Evolutionary conservation across 768 basidiomycete species (phyloP).

Genomic region (Lyophyllum semitale): DNA sequence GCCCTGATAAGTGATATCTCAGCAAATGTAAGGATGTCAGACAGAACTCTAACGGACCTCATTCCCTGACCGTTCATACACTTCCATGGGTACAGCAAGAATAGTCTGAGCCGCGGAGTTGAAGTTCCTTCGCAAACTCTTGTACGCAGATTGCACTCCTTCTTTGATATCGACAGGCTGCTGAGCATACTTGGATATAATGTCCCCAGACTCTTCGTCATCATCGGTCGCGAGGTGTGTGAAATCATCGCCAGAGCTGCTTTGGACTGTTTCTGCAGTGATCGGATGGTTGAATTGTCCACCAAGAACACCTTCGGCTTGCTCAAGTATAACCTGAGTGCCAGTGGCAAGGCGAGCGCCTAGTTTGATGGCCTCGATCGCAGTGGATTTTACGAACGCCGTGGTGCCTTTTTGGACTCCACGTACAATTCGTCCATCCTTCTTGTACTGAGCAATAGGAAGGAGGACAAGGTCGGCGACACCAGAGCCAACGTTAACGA

Average conservation of each 20-base stretch:
- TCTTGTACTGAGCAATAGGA: slow-evolving; percentile 96
- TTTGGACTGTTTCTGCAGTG: slow-evolving; percentile 66
- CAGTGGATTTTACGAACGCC: slow-evolving; percentile 91
- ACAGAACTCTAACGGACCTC: slow-evolving; percentile 57
- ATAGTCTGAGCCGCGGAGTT: slow-evolving; percentile 97
- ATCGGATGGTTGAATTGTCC: slow-evolving; percentile 69
- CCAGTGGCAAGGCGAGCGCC: slow-evolving; percentile 94
- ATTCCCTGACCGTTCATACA: slow-evolving; percentile 90
- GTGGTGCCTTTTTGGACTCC: slow-evolving; percentile 94
- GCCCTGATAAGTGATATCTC: slow-evolving; percentile 53
- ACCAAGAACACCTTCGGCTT: slow-evolving; percentile 89
- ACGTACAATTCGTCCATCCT: slow-evolving; percentile 89
- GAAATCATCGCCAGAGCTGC: slow-evolving; percentile 38
- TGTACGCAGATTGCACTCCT: slow-evolving; percentile 91
- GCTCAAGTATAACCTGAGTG: slow-evolving; percentile 96
- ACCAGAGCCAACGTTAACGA: slow-evolving; percentile 97
- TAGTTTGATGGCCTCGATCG: slow-evolving; percentile 92
- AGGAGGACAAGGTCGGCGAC: slow-evolving; percentile 94
- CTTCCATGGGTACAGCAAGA: slow-evolving; percentile 98
- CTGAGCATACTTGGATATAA: slow-evolving; percentile 89
- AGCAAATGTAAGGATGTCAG: not conserved
- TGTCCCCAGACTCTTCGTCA: slow-evolving; percentile 53
- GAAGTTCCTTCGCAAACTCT: slow-evolving; percentile 81
- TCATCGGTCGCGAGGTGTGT: slow-evolving; percentile 30
- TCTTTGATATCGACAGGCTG: slow-evolving; percentile 85